Conservation (phyloP, 257 asterid genomes). For the Jacaranda mimosifolia region DNA sequence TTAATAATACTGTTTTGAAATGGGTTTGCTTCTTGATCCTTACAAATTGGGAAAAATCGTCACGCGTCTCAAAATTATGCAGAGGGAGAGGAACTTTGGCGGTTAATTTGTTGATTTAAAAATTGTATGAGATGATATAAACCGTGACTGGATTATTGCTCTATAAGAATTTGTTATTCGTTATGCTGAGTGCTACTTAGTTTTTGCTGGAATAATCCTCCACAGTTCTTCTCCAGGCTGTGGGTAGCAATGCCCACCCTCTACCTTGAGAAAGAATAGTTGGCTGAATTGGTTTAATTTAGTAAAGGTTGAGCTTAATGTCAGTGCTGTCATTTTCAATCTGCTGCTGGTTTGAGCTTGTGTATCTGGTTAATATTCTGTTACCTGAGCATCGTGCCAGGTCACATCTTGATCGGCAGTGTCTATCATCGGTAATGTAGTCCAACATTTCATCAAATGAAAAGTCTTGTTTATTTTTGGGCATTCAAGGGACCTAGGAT, state of each 20-base stretch:
- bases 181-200: neutral
- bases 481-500: neutral
- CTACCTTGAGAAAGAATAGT: neutral
- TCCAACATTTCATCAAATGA: neutral
- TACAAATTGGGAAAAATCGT: neutral
- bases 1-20: neutral
- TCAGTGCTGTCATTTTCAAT: neutral
- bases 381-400: neutral
- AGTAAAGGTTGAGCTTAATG: neutral
- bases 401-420: neutral
- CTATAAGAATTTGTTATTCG: neutral
- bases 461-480: neutral
- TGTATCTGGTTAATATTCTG: neutral
- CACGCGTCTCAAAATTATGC: neutral
- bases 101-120: constrained; percentile 11
- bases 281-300: constrained; percentile 3
- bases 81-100: neutral
- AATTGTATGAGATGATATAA: neutral
- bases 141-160: neutral
- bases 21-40: neutral
- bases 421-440: neutral
- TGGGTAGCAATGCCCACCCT: neutral
- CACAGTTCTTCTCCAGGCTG: neutral
- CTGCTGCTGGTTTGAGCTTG: constrained; percentile 20
- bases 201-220: neutral